phyloP scores from a whole-genome alignment of 257 asterid species.

The Petrea volubilis region DNA sequence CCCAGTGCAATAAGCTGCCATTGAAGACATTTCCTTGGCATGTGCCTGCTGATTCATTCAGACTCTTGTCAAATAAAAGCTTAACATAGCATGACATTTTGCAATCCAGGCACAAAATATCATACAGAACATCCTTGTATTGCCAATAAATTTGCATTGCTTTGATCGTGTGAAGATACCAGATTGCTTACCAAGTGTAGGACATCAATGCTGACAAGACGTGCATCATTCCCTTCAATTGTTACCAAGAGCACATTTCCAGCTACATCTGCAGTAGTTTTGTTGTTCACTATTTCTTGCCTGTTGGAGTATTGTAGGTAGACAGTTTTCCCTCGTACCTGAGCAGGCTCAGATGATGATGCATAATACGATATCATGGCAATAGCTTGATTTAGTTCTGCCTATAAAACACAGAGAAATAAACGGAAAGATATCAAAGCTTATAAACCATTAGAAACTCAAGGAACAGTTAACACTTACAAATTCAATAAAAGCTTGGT shows the following conservation, averaged over 20 bases:
- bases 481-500: conserved; percentile 97
- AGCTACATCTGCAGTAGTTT: conserved; percentile 98
- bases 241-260: conserved; percentile 97
- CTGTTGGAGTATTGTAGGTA: conserved; percentile 99
- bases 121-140: conserved; percentile 36
- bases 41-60: conserved; percentile 99
- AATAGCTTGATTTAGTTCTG: conserved; percentile 92
- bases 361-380: conserved; percentile 98
- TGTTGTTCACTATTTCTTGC: conserved; percentile 99
- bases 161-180: conserved; percentile 29
- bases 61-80: conserved; percentile 84
- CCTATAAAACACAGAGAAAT: conserved; percentile 41
- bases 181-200: conserved; percentile 85
- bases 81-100: conserved; percentile 54
- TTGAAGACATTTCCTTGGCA: conserved; percentile 94
- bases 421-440: conserved; percentile 12
- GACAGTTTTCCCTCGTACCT: conserved; percentile 99
- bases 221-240: conserved; percentile 96
- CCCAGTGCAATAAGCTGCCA: conserved; percentile 99
- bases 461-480: conserved; percentile 44
- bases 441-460: conserved; percentile 1
- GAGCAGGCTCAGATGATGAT: conserved; percentile 98
- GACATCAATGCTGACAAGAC: conserved; percentile 98
- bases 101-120: conserved; percentile 49
- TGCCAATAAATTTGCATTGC: conserved; percentile 28